Conservation (phyloP, 1,284 basidiomycete genomes). For the Ceratobasidium sp. region DNA sequence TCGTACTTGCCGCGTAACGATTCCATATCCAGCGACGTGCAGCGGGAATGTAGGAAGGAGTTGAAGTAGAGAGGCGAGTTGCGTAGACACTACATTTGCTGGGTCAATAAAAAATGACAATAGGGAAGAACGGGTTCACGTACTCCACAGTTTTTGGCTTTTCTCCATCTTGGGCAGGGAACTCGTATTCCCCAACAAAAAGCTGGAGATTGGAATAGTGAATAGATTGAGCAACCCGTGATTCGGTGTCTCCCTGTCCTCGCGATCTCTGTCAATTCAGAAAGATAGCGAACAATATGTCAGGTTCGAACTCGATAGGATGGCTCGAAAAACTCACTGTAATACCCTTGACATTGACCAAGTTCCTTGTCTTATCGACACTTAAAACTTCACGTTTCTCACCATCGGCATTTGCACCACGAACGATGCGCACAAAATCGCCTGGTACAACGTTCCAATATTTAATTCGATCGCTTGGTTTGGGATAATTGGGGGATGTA, state of each 20-base stretch:
- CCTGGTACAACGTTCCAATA: constrained; percentile 87
- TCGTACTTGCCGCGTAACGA: constrained; percentile 71
- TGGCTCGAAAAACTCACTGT: constrained; percentile 43
- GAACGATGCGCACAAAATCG: constrained; percentile 74
- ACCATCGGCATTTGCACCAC: constrained; percentile 55
- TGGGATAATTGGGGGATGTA: constrained; percentile 11
- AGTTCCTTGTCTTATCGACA: constrained; percentile 76
- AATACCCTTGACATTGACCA: constrained; percentile 70
- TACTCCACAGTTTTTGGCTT: constrained; percentile 61
- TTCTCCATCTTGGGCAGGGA: constrained; percentile 60
- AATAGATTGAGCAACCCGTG: constrained; percentile 52
- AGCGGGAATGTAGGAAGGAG: constrained; percentile 66
- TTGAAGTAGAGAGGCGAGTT: constrained; percentile 68
- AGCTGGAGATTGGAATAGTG: constrained; percentile 83
- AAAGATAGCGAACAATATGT: neutral
- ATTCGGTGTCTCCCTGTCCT: neutral
- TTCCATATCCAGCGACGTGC: constrained; percentile 68
- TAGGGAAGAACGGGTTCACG: constrained; percentile 48
- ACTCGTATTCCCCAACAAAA: constrained; percentile 72
- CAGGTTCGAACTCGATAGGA: neutral
- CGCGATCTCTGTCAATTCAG: constrained; percentile 9
- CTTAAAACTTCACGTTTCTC: constrained; percentile 69
- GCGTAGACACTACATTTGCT: constrained; percentile 72
- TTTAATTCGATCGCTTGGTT: constrained; percentile 75
- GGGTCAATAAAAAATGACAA: neutral